Base-by-base conservation (phyloP, 208 protist genomes). In the Acanthamoeba rhysodes region DNA sequence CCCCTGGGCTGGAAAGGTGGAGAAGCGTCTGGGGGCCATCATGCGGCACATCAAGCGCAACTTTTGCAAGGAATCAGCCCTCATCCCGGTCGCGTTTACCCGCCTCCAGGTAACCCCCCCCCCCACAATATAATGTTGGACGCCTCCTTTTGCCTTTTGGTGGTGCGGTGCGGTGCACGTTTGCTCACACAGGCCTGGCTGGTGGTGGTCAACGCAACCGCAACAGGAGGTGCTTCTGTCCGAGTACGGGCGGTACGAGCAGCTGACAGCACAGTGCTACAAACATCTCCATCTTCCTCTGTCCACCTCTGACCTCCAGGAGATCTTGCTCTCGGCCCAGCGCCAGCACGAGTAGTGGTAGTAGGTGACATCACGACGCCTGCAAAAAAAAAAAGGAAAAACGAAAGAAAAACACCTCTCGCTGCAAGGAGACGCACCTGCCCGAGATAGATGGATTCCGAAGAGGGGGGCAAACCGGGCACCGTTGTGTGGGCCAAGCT, bases 201-300 rank as follows among this genome's bases (percentile, higher is more conserved):
- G n/a, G n/a, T n/a, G n/a, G n/a, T n/a, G n/a, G n/a, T n/a, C n/a
- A n/a, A n/a, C n/a, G n/a, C n/a, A n/a, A n/a, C n/a, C n/a, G n/a
- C n/a, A n/a, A n/a, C n/a, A 72, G 66, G 66, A 72, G 66, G 66
- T 34, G 66, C 29, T 72, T 8, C 66, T 72, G n/a, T 72, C 66
- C 66, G 66, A 72, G n/a, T 72, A 72, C 5, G 66, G 66, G 9
- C 66, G 66, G 29, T 72, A 72, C 29, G 66, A 72, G 22, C 66
- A 72, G 66, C 66, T 72, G n/a, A 72, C 66, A 72, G 66, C 66
- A n/a, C 66, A 72, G 66, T 72, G 66, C 66, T 72, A 72, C 66
- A 72, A 34, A 20, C 22, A 72, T 20, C 66, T 37, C 66, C 22
- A 72, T 9, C 66, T 72, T 8, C 66, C 66, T 27, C 66, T 72